Conservation (phyloP, 257 asterid genomes). For the Nicotiana sylvestris region DNA sequence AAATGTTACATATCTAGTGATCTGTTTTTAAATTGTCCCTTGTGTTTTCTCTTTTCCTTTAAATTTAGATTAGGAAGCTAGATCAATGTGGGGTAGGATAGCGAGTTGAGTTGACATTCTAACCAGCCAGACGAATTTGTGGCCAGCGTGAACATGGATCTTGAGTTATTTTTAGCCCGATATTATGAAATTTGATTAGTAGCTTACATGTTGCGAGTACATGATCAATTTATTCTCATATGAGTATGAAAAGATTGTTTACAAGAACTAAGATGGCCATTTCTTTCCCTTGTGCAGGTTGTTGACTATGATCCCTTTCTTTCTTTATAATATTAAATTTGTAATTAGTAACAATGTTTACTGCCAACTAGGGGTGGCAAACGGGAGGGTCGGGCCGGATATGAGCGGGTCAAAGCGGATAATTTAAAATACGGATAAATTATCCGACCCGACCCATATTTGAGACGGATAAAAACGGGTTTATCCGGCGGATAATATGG, state of each 20-base stretch:
- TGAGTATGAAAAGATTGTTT: neutral
- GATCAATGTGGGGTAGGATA: neutral
- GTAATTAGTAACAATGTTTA: too few relatives aligned
- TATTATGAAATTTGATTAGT: neutral
- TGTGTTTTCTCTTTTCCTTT: neutral
- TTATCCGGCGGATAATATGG: too few relatives aligned
- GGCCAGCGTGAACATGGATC: neutral
- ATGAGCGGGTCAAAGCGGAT: too few relatives aligned
- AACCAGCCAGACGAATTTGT: neutral
- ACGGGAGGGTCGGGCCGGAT: too few relatives aligned
- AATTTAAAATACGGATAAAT: too few relatives aligned
- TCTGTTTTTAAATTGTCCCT: neutral
- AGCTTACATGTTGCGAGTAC: neutral
- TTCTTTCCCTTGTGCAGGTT: neutral
- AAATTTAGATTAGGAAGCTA: neutral
- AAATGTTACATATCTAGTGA: neutral
- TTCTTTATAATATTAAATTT: neutral
- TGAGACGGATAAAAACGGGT: too few relatives aligned
- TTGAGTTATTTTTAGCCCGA: neutral
- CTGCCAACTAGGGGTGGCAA: neutral
- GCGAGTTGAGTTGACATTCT: slow-evolving; percentile 5
- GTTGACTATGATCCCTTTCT: neutral
- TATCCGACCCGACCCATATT: too few relatives aligned
- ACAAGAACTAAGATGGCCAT: neutral
- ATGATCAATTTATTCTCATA: neutral